Conservation (phyloP, 441 rosid genomes). For the Mallotus repandus region DNA sequence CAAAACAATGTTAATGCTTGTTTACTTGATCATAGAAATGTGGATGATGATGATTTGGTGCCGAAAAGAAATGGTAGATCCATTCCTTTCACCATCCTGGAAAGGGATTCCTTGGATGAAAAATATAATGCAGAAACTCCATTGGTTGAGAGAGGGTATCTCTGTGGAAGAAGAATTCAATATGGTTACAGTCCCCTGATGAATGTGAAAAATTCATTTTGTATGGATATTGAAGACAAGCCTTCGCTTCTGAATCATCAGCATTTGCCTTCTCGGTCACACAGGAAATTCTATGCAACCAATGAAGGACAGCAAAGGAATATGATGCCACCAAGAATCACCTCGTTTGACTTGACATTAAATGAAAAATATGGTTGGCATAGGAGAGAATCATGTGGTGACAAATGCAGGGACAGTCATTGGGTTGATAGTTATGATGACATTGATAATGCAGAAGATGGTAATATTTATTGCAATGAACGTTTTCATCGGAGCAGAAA, state of each 20-base stretch:
- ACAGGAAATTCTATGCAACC: slow-evolving; percentile 28
- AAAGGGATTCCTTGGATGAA: slow-evolving; percentile 31
- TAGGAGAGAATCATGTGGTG: slow-evolving; percentile 22
- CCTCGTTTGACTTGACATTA: slow-evolving; percentile 27
- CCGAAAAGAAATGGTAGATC: slow-evolving; percentile 27
- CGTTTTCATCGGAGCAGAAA: slow-evolving; percentile 32
- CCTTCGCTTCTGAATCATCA: slow-evolving; percentile 23
- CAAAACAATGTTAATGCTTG: slow-evolving; percentile 27
- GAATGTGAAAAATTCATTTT: slow-evolving; percentile 35
- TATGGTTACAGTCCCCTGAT: slow-evolving; percentile 24
- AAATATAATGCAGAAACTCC: slow-evolving; percentile 30
- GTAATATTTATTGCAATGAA: slow-evolving; percentile 24
- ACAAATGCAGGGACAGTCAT: slow-evolving; percentile 29
- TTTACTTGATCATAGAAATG: slow-evolving; percentile 28
- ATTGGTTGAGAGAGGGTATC: slow-evolving; percentile 34
- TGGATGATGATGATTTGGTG: slow-evolving; percentile 30
- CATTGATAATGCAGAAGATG: slow-evolving; percentile 23
- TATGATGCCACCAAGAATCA: slow-evolving; percentile 22
- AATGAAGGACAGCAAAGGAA: slow-evolving; percentile 35
- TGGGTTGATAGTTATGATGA: slow-evolving; percentile 23
- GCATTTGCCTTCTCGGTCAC: slow-evolving; percentile 22
- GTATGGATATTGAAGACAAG: slow-evolving; percentile 34
- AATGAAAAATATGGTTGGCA: slow-evolving; percentile 25
- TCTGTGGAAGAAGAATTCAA: slow-evolving; percentile 34
- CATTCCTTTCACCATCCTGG: slow-evolving; percentile 25